These are phyloP conservation scores for Myrica gale DNA, from an alignment of 306 rosid genomes.

Conservation along the genomic window DNA sequence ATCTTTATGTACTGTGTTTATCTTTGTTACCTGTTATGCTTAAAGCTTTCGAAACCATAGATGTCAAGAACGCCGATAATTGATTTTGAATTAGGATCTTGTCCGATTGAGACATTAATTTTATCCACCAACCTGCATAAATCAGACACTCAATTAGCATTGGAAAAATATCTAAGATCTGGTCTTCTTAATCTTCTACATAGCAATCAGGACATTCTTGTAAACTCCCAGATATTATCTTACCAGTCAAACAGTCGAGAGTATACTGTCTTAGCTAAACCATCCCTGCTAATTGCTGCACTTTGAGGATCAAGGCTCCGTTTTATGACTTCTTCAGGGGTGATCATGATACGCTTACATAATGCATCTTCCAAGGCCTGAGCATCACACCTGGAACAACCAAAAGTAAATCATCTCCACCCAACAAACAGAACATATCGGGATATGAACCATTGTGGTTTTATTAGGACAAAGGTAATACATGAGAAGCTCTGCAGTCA, in stretches of 20 bases:
- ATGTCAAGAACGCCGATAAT: constrained; percentile 97
- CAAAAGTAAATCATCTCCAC: constrained; percentile 21
- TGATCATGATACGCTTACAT: constrained; percentile 97
- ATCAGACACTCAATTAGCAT: constrained; percentile 31
- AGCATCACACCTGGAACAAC: constrained; percentile 67
- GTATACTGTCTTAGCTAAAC: constrained; percentile 89
- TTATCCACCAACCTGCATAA: constrained; percentile 89
- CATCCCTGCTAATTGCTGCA: constrained; percentile 85
- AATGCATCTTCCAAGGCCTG: constrained; percentile 84
- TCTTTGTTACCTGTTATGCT: constrained; percentile 78
- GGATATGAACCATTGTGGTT: constrained; percentile 15
- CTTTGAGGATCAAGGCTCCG: constrained; percentile 97
- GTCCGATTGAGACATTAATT: constrained; percentile 91
- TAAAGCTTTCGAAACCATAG: constrained; percentile 98
- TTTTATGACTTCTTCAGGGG: constrained; percentile 97
- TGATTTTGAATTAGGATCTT: constrained; percentile 75
- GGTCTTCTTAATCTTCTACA: constrained; percentile 9
- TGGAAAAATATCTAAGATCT: constrained; percentile 25
- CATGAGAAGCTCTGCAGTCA: constrained; percentile 95
- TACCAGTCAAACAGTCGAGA: constrained; percentile 97
- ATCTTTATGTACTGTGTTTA: constrained; percentile 1
- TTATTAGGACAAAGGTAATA: constrained; percentile 31
- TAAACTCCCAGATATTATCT: constrained; percentile 20
- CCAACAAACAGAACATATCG: constrained; percentile 24
- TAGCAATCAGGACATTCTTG: not conserved